Base-by-base conservation (phyloP, 2,329 filamentous ascomycete species). In the Pseudogymnoascus sp. region DNA sequence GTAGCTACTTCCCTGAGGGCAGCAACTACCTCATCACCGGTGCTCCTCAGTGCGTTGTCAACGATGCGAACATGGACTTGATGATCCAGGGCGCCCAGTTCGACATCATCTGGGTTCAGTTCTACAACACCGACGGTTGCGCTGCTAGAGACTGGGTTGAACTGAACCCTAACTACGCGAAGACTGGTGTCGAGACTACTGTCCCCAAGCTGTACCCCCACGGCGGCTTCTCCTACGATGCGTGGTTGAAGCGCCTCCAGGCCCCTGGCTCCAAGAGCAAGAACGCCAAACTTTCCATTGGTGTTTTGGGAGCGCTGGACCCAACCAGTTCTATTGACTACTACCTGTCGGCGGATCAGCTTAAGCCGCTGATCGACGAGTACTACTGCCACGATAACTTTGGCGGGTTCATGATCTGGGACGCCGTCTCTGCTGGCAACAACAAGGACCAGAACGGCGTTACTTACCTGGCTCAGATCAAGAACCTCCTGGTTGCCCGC, bases 391-490 rank as follows among this genome's bases (percentile, higher is more conserved):
- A 68, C 11, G 11, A 64, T n/a, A 63, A 69, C 11, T 74, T 75
- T 31, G 73, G 72, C 61, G 73, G 73, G 66, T 67, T 74, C n/a
- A 74, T 74, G 73, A 25, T 75, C 36, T 74, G 71, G 69, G 73
- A 75, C 16, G 71, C 71, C 11, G 71, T 69, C 6, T 61, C 48
- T 45, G 69, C 71, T 0, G 60, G 67, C 14, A 63, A 67, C 43
- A 70, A 70, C 23, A 64, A 60, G 23, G 63, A 67, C 39, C 16
- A 4, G 21, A 14, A 36, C 13, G 51, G 39, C 3, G 14, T 7
- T 14, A 39, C 16, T 37, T 65, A 14, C 57, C 60, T 23, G 21
- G 25, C 37, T 13, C 28, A 62, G 19, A 54, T 65, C 16, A 65
- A 65, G 64, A 16, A 51, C 45, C 45, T 51, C 45, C 45, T 51